Conservation (phyloP, 2,329 filamentous ascomycete species). For the Remersonia thermophila region DNA sequence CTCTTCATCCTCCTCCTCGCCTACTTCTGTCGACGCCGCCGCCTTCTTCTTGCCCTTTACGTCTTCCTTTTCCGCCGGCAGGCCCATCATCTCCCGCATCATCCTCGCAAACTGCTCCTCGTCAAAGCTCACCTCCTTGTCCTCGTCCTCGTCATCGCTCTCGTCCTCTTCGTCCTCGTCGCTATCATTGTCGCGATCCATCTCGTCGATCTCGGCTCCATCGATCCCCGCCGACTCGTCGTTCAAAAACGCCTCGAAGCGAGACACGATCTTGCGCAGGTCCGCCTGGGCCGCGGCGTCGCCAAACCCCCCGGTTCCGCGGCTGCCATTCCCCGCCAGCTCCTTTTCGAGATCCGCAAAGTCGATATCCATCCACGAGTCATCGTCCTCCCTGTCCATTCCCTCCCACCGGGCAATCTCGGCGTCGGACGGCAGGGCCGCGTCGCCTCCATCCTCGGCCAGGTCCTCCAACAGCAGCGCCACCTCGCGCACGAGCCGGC, state of each 20-base stretch:
- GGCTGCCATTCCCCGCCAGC: slow-evolving; percentile 37
- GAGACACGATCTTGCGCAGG: slow-evolving; percentile 78
- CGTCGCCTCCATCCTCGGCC: slow-evolving; percentile 53
- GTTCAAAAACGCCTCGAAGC: slow-evolving; percentile 86
- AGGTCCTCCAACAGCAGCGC: slow-evolving; percentile 65
- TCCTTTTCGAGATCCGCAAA: slow-evolving; percentile 82
- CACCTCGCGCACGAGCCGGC: slow-evolving; percentile 55
- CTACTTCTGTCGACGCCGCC: neutral
- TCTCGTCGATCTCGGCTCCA: slow-evolving; percentile 60
- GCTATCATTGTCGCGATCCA: slow-evolving; percentile 52
- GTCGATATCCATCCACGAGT: slow-evolving; percentile 85
- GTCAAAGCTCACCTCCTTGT: slow-evolving; percentile 67
- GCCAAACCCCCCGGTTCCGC: slow-evolving; percentile 37
- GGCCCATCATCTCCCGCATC: slow-evolving; percentile 87
- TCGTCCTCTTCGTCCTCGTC: slow-evolving; percentile 39
- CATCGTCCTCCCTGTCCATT: slow-evolving; percentile 57
- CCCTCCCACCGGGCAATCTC: slow-evolving; percentile 63
- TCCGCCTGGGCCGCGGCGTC: slow-evolving; percentile 59
- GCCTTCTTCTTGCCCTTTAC: slow-evolving; percentile 4
- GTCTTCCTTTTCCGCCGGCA: slow-evolving; percentile 25
- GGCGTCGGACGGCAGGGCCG: slow-evolving; percentile 52
- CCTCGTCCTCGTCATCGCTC: slow-evolving; percentile 48
- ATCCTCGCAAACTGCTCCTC: slow-evolving; percentile 75
- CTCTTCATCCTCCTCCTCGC: slow-evolving; percentile 11
- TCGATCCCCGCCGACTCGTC: slow-evolving; percentile 72